Conservation (phyloP, 331 rosid genomes). For the Telfairia occidentalis region DNA sequence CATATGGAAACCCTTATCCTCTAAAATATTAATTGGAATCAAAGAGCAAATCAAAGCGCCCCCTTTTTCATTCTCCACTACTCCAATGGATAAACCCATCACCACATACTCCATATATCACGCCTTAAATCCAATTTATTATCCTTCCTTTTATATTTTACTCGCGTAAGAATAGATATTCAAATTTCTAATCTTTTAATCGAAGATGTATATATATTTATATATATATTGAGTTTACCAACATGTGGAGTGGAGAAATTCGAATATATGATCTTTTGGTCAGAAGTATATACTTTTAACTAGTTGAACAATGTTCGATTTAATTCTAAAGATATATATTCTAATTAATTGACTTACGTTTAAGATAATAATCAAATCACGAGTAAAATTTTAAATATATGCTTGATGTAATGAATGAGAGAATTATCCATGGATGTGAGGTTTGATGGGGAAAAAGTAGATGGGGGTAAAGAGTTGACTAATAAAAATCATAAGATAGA, state of each 20-base stretch:
- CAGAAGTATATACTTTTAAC: too few relatives aligned
- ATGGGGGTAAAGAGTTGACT: background rate
- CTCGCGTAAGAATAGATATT: too few relatives aligned
- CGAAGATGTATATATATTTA: too few relatives aligned
- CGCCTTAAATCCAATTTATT: background rate
- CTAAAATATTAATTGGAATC: background rate
- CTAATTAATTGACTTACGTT: too few relatives aligned
- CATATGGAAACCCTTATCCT: constrained; percentile 10
- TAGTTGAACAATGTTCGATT: too few relatives aligned
- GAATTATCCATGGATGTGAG: background rate
- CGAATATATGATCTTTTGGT: too few relatives aligned
- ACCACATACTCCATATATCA: background rate
- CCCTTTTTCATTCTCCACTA: constrained; percentile 4
- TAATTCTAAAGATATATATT: too few relatives aligned
- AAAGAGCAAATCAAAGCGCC: background rate
- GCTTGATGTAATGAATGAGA: background rate
- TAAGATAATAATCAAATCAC: too few relatives aligned
- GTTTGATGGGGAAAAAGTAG: background rate
- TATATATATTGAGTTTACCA: too few relatives aligned
- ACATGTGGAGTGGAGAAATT: too few relatives aligned
- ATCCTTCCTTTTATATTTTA: background rate
- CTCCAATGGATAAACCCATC: background rate
- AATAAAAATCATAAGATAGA: background rate
- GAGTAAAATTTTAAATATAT: too few relatives aligned
- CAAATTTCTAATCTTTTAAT: too few relatives aligned